Evolutionary conservation across 306 rosid genomes (phyloP), one percentile per base, ranked within the genome.

Genomic region (Herpetospermum pedunculosum): DNA sequence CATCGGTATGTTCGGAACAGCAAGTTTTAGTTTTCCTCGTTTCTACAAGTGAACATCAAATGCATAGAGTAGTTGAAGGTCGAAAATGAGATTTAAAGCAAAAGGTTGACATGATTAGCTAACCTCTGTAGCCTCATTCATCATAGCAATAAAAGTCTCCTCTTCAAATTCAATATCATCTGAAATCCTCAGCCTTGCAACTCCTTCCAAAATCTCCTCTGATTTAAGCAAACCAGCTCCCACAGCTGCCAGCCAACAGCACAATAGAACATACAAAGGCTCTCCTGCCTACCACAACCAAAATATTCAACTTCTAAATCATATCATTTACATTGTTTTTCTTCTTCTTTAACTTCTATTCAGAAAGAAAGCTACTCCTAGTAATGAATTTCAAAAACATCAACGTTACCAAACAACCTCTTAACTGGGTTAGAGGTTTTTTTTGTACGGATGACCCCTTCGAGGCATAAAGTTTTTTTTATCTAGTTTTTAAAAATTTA

Each of bases 201-300:
- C 97, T 10, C 98, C 97, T 82, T 88, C 96, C 83, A 94, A 75
- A 83, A 94, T 88, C 86, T 91, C 97, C 84, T 94, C 96, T 26
- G 97, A 88, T 83, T 94, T 94, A 57, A 91, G 96, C 72, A 94
- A 92, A 54, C 99, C 95, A 41, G 96, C 99, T 26, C 97, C 99
- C 54, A 88, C 77, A 4, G 96, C 99, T 59, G 96, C 92, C 73
- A 91, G 79, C 87, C 96, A 94, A 77, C 99, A 88, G 78, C 99
- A 89, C 68, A 94, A 52, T 65, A 91, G 84, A 78, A 89, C 96
- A 81, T 86, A 91, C 47, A 91, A 77, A 77, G 99, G 94, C 71
- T 94, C 99, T 84, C 97, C 97, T 68, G 88, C 84, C 99, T 63
- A 21, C 10, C 78, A 76, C 59, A 71, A 48, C 79, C 75, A 74